Conservation (phyloP, 441 rosid species). For the Omphalea diandra region DNA sequence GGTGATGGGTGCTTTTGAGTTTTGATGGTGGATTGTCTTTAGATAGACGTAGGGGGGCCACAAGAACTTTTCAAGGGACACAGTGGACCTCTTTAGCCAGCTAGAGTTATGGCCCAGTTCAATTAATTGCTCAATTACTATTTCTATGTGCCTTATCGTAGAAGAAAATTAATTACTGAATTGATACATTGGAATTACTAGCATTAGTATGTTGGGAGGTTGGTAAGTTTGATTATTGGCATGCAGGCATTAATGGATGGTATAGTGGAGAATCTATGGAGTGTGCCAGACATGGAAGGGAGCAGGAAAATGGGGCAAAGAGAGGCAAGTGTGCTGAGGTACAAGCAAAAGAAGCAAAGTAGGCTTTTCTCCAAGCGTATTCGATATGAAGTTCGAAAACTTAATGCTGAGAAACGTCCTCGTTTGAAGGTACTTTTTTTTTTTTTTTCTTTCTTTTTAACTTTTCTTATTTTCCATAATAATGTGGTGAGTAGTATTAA, state of each 20-base stretch:
- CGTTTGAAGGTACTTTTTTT: constrained; percentile 60
- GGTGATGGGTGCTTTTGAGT: background rate
- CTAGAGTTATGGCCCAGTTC: constrained; percentile 2
- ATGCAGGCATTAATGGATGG: constrained; percentile 51
- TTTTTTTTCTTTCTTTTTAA: background rate
- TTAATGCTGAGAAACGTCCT: constrained; percentile 94
- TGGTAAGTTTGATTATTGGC: constrained; percentile 3
- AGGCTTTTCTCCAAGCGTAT: constrained; percentile 84
- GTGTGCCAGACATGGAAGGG: constrained; percentile 54
- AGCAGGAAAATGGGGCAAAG: constrained; percentile 48
- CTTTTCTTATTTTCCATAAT: too few species aligned
- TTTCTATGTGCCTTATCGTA: too few species aligned
- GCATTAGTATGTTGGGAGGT: too few species aligned
- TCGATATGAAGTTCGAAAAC: constrained; percentile 86
- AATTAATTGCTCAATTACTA: constrained; percentile 3
- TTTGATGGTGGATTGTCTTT: background rate
- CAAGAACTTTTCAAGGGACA: background rate
- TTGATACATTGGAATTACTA: too few species aligned
- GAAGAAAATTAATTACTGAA: too few species aligned
- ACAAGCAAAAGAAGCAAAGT: constrained; percentile 81
- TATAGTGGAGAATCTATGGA: constrained; percentile 41
- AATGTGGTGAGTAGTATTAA: too few species aligned
- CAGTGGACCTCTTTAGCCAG: constrained; percentile 9
- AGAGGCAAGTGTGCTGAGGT: constrained; percentile 86
- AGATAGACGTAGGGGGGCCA: background rate